Conservation (phyloP, 305 asterid genomes). For the Fraxinus baroniana region DNA sequence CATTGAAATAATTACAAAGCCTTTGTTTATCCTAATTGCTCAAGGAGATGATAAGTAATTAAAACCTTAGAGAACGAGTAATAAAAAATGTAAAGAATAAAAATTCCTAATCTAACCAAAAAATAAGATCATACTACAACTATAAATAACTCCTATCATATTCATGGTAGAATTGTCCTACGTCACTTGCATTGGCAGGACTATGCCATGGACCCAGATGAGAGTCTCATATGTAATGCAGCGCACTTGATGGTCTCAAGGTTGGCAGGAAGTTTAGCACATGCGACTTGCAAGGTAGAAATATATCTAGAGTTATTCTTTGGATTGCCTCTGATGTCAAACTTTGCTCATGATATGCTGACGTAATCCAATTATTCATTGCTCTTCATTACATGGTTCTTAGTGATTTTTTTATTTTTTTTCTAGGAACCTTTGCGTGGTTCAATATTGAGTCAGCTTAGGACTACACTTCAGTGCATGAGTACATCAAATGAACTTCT, state of each 20-base stretch:
- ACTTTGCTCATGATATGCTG: neutral
- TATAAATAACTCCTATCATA: neutral
- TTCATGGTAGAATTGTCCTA: neutral
- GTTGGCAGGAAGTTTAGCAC: constrained; percentile 97
- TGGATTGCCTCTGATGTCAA: neutral
- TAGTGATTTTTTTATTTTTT: constrained; percentile 12
- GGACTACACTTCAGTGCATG: constrained; percentile 72
- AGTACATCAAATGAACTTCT: constrained; percentile 59
- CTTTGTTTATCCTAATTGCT: neutral
- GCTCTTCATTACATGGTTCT: constrained; percentile 8
- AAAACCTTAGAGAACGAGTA: neutral
- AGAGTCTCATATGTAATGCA: constrained; percentile 82
- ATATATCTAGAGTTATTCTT: constrained; percentile 9
- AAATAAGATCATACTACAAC: neutral
- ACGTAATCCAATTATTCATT: neutral
- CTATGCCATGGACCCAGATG: constrained; percentile 97
- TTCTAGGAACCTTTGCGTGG: constrained; percentile 88
- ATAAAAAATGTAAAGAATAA: neutral
- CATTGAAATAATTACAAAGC: neutral
- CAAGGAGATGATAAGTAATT: neutral
- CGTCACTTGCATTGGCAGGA: constrained; percentile 53
- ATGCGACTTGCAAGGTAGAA: constrained; percentile 97
- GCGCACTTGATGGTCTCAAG: constrained; percentile 99
- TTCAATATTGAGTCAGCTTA: constrained; percentile 80
- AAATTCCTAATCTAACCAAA: neutral